Evolutionary conservation across 1,284 basidiomycete species (phyloP), one percentile per base, ranked within the genome.

Genomic region (Phellopilus nigrolimitatus): DNA sequence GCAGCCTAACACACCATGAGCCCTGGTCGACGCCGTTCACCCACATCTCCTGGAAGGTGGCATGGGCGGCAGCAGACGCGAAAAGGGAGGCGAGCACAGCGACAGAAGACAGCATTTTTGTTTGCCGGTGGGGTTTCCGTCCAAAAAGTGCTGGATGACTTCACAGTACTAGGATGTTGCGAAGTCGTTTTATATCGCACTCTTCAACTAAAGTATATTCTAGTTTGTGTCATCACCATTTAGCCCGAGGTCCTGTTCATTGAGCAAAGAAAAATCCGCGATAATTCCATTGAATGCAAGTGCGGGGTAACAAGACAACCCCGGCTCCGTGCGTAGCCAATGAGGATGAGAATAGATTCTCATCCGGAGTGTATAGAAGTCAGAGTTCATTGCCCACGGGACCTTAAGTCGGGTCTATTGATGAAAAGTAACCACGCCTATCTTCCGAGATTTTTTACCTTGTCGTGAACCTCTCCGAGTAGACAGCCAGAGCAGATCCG

Each of bases 31-130:
- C 71, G 48, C 68, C 70, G 51, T 75, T 75, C 51, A 78, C 69
- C 75, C 76, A 78, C 42, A 78, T 58, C 56, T 76, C 68, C 61
- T 79, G 75, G 66, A 74, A 79, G 3, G 76, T 78, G 19, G 76
- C 71, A 59, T 78, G 75, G 4, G 74, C 73, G 19, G 69, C 63
- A 10, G 60, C 75, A 33, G 66, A 69, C 3, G 69, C 69, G 43
- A 67, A 58, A 34, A 74, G 59, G 24, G 67, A 63, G 7, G 69
- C 69, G 17, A 64, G 60, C 21, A 70, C 58, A 17, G 65, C 58
- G 37, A 52, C 27, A 39, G 38, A 42, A 41, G 52, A n/a, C 36
- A 54, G 37, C 56, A 57, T 56, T 12, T 38, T 53, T 22, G 15
- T 24, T n/a, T n/a, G n/a, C n/a, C n/a, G n/a, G n/a, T n/a, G n/a